Evolutionary conservation across 2,329 filamentous ascomycete genomes (phyloP).

Genomic region (Dendryphion nanum): DNA sequence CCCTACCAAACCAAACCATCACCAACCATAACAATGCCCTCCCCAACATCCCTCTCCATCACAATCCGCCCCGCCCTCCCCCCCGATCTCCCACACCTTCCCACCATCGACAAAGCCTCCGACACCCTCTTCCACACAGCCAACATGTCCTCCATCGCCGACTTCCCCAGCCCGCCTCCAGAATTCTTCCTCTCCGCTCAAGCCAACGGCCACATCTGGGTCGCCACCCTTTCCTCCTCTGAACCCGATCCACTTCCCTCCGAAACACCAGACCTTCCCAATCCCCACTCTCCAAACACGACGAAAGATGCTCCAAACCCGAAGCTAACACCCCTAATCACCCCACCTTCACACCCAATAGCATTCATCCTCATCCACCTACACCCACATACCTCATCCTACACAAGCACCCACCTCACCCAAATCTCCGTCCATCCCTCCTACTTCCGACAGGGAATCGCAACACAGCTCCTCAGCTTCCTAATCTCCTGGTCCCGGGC

Average conservation of each 20-base stretch:
- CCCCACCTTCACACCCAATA: neutral
- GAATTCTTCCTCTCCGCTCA: neutral
- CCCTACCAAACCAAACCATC: neutral
- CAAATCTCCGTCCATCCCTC: slow-evolving; percentile 1
- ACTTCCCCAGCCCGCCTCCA: neutral
- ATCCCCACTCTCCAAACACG: neutral
- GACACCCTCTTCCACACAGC: neutral
- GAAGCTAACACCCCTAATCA: neutral
- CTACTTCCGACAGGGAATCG: slow-evolving; percentile 1
- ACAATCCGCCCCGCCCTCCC: neutral
- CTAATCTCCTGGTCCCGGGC: neutral
- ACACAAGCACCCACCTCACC: neutral
- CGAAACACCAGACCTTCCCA: too few species aligned
- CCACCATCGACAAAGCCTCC: neutral
- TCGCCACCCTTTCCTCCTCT: neutral
- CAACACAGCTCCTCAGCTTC: neutral
- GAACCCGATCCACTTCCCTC: too few species aligned
- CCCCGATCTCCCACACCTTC: neutral
- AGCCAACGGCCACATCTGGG: neutral
- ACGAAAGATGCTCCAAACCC: neutral
- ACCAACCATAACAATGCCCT: neutral
- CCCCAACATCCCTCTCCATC: neutral
- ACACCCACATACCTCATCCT: neutral
- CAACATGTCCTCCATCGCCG: neutral
- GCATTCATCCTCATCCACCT: neutral